A percentile compares a stretch with the other conserved stretches of the same genome.
phyloP scores from a whole-genome alignment of 768 basidiomycete species.

The Pilatotrama ljubarskyi region DNA sequence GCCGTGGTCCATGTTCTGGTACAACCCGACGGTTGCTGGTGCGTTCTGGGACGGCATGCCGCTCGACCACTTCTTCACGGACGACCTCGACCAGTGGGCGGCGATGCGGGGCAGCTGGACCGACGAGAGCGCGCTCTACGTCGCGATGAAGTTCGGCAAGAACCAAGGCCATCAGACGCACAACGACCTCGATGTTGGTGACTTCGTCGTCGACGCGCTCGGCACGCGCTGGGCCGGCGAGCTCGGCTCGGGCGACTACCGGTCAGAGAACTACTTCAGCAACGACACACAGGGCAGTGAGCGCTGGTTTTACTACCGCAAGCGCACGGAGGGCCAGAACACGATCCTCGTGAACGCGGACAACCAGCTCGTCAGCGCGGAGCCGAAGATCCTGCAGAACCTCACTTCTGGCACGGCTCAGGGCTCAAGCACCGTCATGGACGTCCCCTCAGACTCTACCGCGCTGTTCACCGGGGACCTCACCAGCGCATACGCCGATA shows the following conservation, averaged over 20 bases:
- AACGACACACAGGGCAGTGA: slow-evolving; percentile 64
- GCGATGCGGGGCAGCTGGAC: slow-evolving; percentile 95
- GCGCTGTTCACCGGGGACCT: slow-evolving; percentile 84
- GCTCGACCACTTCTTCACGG: slow-evolving; percentile 82
- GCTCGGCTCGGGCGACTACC: slow-evolving; percentile 86
- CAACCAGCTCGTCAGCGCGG: slow-evolving; percentile 80
- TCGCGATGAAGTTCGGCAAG: slow-evolving; percentile 87
- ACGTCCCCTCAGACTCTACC: slow-evolving; percentile 62
- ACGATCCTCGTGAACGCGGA: slow-evolving; percentile 71
- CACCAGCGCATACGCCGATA: slow-evolving; percentile 65
- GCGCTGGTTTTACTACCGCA: slow-evolving; percentile 94
- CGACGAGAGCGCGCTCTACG: slow-evolving; percentile 75
- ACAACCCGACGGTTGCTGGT: slow-evolving; percentile 77
- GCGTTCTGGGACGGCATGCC: slow-evolving; percentile 90
- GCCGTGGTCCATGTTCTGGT: slow-evolving; percentile 80
- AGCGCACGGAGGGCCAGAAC: slow-evolving; percentile 97
- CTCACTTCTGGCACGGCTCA: slow-evolving; percentile 61
- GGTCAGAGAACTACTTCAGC: slow-evolving; percentile 73
- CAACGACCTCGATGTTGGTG: slow-evolving; percentile 91
- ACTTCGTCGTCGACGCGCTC: slow-evolving; percentile 93
- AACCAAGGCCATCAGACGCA: slow-evolving; percentile 88
- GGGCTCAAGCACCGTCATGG: slow-evolving; percentile 80
- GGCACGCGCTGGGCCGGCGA: slow-evolving; percentile 96
- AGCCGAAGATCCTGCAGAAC: slow-evolving; percentile 52
- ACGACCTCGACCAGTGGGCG: slow-evolving; percentile 76